phyloP scores from a whole-genome alignment of 1,284 basidiomycete species.

The Apiotrichum porosum region DNA sequence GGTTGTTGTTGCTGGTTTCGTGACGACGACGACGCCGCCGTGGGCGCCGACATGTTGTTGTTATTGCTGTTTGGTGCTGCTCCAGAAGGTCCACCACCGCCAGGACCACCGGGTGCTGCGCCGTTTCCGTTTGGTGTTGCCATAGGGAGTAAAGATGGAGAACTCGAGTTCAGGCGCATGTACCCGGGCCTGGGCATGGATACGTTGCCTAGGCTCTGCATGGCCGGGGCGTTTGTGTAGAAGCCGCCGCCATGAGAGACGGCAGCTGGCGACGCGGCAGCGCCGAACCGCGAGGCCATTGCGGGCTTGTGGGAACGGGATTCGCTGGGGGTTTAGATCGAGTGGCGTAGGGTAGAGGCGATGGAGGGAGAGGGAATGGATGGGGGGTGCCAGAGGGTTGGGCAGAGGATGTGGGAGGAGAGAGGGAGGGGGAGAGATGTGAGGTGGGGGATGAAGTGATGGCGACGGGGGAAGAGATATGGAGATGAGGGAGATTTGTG shows the following conservation, averaged over 20 bases:
- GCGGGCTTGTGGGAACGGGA: neutral
- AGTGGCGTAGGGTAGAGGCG: neutral
- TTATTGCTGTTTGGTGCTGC: neutral
- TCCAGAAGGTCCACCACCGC: too few relatives aligned
- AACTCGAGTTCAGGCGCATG: neutral
- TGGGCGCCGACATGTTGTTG: neutral
- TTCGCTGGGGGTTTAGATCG: neutral
- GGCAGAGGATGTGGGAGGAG: too few relatives aligned
- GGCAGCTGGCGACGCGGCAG: neutral
- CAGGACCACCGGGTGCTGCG: too few relatives aligned
- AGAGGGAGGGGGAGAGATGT: too few relatives aligned
- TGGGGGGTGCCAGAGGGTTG: too few relatives aligned
- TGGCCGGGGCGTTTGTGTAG: neutral
- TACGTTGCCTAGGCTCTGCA: neutral
- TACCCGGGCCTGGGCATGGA: neutral
- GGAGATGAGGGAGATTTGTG: too few relatives aligned
- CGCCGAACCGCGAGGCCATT: constrained; percentile 11
- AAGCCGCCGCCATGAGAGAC: neutral
- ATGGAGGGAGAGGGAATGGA: neutral
- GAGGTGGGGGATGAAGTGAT: too few relatives aligned
- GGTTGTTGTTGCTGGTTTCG: too few relatives aligned
- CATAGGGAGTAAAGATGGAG: neutral
- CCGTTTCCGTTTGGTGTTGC: neutral
- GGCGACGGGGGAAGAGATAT: too few relatives aligned
- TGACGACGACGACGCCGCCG: too few relatives aligned